phyloP scores from a whole-genome alignment of 345 rosid species.

The Salix caprea region DNA sequence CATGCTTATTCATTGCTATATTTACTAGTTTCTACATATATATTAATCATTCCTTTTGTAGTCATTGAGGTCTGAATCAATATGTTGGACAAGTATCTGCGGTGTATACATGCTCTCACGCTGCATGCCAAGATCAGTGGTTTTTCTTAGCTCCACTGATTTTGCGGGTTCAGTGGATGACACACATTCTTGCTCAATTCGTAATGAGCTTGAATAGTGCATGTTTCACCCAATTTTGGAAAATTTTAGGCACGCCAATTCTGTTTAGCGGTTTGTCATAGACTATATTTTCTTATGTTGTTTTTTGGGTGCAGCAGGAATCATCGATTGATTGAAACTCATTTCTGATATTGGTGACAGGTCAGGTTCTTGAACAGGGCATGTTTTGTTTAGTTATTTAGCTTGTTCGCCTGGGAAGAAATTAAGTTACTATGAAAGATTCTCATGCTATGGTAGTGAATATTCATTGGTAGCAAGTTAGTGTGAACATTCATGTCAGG shows the following conservation, averaged over 20 bases:
- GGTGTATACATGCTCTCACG: neutral
- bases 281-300: neutral
- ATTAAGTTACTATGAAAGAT: neutral
- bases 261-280: neutral
- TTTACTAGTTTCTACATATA: neutral
- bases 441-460: neutral
- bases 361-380: neutral
- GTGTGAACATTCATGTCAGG: neutral
- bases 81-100: neutral
- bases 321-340: neutral
- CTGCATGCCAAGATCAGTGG: neutral
- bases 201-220: neutral
- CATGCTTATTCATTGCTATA: neutral
- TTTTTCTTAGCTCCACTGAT: neutral
- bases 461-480: neutral
- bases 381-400: neutral
- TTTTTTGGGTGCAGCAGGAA: neutral
- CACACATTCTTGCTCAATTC: neutral
- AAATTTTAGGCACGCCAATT: neutral
- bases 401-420: neutral
- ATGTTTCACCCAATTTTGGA: neutral
- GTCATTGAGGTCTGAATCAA: neutral
- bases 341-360: neutral
- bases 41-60: neutral
- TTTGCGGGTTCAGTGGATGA: constrained; percentile 1